phyloP scores from a whole-genome alignment of 2,329 filamentous ascomycete species.

The Aspergillus puulaauensis region DNA sequence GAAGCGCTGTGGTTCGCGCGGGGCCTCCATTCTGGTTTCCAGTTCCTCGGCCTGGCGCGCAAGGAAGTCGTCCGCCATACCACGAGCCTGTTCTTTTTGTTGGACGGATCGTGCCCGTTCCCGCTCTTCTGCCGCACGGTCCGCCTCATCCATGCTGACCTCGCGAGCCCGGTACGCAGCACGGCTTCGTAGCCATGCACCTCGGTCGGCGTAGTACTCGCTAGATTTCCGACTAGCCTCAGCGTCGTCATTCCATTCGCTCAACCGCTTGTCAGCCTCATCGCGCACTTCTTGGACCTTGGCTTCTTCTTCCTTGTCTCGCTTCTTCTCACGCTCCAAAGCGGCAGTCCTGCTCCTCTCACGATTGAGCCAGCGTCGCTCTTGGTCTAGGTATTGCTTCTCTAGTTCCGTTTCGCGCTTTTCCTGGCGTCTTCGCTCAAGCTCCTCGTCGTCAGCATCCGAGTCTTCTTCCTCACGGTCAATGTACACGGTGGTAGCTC shows the following conservation, averaged over 20 bases:
- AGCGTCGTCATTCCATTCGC: conserved; percentile 86
- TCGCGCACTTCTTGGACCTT: conserved; percentile 64
- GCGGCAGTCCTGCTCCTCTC: conserved; percentile 82
- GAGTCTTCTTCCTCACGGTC: conserved; percentile 81
- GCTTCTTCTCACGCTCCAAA: conserved; percentile 77
- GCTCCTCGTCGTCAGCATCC: conserved; percentile 81
- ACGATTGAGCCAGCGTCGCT: conserved; percentile 86
- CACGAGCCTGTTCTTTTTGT: conserved; percentile 74
- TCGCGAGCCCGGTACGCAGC: conserved; percentile 72
- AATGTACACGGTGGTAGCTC: conserved; percentile 50
- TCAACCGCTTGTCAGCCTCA: conserved; percentile 69
- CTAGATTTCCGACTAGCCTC: conserved; percentile 71
- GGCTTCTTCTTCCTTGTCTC: conserved; percentile 72
- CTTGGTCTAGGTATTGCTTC: conserved; percentile 78
- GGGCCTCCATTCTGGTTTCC: conserved; percentile 46
- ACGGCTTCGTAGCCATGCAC: conserved; percentile 80
- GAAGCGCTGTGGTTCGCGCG: conserved; percentile 69
- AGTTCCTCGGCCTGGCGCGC: conserved; percentile 80
- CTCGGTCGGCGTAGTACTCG: conserved; percentile 84
- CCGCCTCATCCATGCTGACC: conserved; percentile 73
- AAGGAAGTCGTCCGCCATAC: conserved; percentile 88
- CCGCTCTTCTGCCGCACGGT: conserved; percentile 74
- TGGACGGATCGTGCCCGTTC: conserved; percentile 69
- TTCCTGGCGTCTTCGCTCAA: conserved; percentile 69
- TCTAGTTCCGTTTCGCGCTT: conserved; percentile 76